Evolutionary conservation across 768 basidiomycete species (phyloP).

Genomic region (Boletus insuetus): DNA sequence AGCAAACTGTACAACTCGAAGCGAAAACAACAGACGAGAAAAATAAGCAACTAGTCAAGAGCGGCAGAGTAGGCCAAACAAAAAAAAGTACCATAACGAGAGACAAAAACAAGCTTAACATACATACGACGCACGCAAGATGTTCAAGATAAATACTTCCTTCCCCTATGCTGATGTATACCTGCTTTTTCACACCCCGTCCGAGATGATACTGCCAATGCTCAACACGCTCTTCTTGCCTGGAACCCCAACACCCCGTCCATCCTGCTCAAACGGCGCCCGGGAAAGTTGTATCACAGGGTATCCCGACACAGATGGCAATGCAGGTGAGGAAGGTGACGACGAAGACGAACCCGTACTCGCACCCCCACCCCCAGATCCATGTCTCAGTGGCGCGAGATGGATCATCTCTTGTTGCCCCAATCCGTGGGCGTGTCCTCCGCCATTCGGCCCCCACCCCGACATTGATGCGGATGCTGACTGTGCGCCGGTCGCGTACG

Average conservation of each 20-base stretch:
- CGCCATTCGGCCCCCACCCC: constrained; percentile 20
- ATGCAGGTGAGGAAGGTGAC: constrained; percentile 29
- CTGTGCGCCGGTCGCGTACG: constrained; percentile 6
- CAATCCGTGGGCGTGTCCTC: constrained; percentile 14
- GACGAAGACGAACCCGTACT: constrained; percentile 21
- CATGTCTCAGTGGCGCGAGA: constrained; percentile 34
- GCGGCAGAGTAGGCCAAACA: no score
- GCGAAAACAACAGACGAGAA: no score
- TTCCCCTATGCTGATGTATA: no score
- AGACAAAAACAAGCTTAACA: no score
- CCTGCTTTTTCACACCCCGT: constrained; percentile 22
- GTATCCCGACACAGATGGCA: constrained; percentile 22
- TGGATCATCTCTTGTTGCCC: constrained; percentile 35
- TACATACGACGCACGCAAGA: no score
- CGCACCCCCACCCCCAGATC: constrained; percentile 5
- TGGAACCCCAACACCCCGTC: constrained; percentile 13
- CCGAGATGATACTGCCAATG: constrained; percentile 70
- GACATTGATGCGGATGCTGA: neutral
- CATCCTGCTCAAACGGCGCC: constrained; percentile 32
- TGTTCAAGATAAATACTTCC: no score
- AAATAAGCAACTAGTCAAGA: no score
- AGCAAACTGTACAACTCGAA: no score
- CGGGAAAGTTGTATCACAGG: constrained; percentile 32
- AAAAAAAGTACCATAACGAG: no score
- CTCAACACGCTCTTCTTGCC: constrained; percentile 67